Conservation (phyloP, 1,284 basidiomycete genomes). For the Ustilago xerochloae region DNA sequence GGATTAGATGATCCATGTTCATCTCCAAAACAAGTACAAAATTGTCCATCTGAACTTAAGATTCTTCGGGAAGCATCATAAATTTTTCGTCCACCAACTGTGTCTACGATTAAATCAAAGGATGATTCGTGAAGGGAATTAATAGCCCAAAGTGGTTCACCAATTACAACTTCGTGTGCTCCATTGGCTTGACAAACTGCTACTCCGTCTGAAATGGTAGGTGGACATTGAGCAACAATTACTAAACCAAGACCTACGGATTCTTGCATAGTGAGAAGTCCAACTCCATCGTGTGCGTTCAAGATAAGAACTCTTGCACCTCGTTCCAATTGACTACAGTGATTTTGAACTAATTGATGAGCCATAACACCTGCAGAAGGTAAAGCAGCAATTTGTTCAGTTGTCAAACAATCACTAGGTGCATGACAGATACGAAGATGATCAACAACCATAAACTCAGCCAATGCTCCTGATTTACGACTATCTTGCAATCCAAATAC, state of each 20-base stretch:
- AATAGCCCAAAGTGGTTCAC: constrained; percentile 69
- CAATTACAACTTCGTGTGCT: constrained; percentile 69
- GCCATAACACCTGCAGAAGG: constrained; percentile 68
- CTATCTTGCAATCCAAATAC: constrained; percentile 69
- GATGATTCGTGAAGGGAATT: constrained; percentile 69
- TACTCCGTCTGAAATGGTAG: constrained; percentile 64
- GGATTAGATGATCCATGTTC: constrained; percentile 62
- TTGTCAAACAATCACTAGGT: constrained; percentile 65
- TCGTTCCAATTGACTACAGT: constrained; percentile 66
- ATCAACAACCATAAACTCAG: constrained; percentile 68
- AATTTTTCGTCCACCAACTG: constrained; percentile 63
- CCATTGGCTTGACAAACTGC: constrained; percentile 68
- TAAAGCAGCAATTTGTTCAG: constrained; percentile 69
- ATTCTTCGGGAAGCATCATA: constrained; percentile 70
- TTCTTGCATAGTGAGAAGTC: constrained; percentile 69
- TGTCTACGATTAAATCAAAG: constrained; percentile 69
- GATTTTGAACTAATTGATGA: constrained; percentile 68
- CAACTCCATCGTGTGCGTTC: constrained; percentile 70
- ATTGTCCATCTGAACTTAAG: constrained; percentile 68
- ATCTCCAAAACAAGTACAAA: constrained; percentile 68
- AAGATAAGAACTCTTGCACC: constrained; percentile 69
- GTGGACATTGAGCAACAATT: constrained; percentile 69
- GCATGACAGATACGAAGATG: constrained; percentile 68
- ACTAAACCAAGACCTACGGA: constrained; percentile 67
- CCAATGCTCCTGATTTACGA: constrained; percentile 68